Conservation (phyloP, 1,284 basidiomycete genomes). For the Gomphus sp. region DNA sequence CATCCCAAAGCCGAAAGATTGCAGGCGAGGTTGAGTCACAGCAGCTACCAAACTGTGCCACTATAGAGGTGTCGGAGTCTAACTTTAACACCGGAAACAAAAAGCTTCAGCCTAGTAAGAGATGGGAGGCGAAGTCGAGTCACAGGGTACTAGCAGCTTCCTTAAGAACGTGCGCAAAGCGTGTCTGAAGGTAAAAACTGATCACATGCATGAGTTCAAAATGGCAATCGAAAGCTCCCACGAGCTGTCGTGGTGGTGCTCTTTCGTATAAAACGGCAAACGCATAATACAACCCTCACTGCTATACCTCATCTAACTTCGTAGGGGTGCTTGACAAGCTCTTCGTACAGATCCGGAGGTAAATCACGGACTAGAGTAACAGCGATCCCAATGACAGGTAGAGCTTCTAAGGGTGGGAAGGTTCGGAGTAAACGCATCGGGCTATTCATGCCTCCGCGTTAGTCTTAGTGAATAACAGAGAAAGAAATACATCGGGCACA, state of each 20-base stretch:
- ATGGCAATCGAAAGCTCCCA: too few species aligned
- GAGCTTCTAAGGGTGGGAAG: slow-evolving; percentile 85
- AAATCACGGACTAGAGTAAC: slow-evolving; percentile 90
- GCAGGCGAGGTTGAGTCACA: not conserved
- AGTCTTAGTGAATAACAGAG: not conserved
- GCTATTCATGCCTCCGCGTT: slow-evolving; percentile 30
- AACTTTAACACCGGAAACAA: too few species aligned
- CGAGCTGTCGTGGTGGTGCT: too few species aligned
- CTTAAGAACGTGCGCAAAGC: not conserved
- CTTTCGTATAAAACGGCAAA: too few species aligned
- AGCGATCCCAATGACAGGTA: slow-evolving; percentile 84
- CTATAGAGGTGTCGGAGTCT: too few species aligned
- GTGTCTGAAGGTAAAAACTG: not conserved
- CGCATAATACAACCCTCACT: not conserved
- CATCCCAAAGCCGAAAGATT: not conserved
- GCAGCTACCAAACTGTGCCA: not conserved
- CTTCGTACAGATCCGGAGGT: slow-evolving; percentile 81
- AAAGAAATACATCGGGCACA: not conserved
- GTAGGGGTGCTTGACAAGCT: slow-evolving; percentile 86
- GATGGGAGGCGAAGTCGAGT: not conserved
- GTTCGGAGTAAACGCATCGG: slow-evolving; percentile 95
- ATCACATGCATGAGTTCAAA: too few species aligned
- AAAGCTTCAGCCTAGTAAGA: too few species aligned
- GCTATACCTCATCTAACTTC: slow-evolving; percentile 29
- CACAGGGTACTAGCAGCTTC: not conserved